These are phyloP conservation scores for Hypoxylon sp. DNA, from an alignment of 2,329 filamentous ascomycete genomes.

Conservation along the genomic window DNA sequence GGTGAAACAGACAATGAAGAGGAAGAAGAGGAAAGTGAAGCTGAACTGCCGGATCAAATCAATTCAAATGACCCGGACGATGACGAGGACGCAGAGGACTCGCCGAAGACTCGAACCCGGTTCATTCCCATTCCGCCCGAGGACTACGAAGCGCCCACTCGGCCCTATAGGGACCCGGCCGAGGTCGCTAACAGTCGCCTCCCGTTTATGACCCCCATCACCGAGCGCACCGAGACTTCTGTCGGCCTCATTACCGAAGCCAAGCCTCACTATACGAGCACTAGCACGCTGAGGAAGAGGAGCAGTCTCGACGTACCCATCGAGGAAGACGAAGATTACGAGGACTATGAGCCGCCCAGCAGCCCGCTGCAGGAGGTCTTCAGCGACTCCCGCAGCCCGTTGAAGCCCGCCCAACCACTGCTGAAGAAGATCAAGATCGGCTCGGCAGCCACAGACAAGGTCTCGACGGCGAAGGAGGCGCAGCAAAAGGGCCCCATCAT, in stretches of 20 bases:
- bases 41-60: conserved; percentile 37
- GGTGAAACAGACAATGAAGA: conserved; percentile 44
- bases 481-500: conserved; percentile 75
- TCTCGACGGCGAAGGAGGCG: conserved; percentile 49
- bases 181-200: conserved; percentile 87
- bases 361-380: conserved; percentile 77
- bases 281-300: conserved; percentile 80
- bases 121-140: conserved; percentile 85
- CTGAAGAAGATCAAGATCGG: conserved; percentile 53
- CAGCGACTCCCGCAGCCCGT: conserved; percentile 57
- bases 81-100: conserved; percentile 48
- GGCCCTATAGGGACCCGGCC: conserved; percentile 81
- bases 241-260: conserved; percentile 70
- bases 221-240: conserved; percentile 91
- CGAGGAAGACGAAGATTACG: conserved; percentile 46
- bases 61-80: conserved; percentile 35
- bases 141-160: conserved; percentile 81
- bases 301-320: conserved; percentile 41
- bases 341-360: conserved; percentile 58
- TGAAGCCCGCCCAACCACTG: conserved; percentile 61
- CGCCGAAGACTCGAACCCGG: conserved; percentile 65
- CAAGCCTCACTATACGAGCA: conserved; percentile 65
- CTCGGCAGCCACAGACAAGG: conserved; percentile 28
- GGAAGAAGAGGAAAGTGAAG: conserved; percentile 47
- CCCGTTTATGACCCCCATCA: conserved; percentile 98